Evolutionary conservation across 2,329 filamentous ascomycete species (phyloP).

Genomic region (Metarhizium album): DNA sequence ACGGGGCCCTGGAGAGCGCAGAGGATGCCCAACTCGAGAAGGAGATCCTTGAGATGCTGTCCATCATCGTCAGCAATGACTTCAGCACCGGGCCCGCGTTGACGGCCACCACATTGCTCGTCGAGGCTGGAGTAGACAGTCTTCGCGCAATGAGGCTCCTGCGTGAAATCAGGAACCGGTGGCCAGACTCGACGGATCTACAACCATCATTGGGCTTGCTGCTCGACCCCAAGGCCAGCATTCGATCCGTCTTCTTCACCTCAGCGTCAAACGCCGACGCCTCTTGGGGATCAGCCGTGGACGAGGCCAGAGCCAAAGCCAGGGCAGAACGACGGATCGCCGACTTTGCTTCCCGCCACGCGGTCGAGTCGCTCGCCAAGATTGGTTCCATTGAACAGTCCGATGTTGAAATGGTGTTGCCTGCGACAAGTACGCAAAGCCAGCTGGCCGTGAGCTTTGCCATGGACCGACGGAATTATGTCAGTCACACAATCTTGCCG

Average conservation of each 20-base stretch:
- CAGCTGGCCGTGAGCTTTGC: constrained; percentile 23
- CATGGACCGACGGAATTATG: constrained; percentile 12
- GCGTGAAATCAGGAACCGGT: constrained; percentile 18
- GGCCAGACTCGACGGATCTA: constrained; percentile 3
- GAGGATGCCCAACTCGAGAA: constrained; percentile 6
- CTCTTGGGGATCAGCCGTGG: not conserved
- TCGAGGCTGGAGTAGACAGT: constrained; percentile 21
- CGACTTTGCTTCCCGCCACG: constrained; percentile 12
- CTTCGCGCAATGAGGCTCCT: constrained; percentile 22
- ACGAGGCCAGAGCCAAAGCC: not conserved
- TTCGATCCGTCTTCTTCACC: constrained; percentile 13
- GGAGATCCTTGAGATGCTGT: constrained; percentile 1
- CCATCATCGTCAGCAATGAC: not conserved
- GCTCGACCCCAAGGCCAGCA: constrained; percentile 17
- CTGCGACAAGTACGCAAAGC: constrained; percentile 23
- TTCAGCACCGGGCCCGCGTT: not conserved
- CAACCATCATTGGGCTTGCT: constrained; percentile 16
- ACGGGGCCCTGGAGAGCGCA: not conserved
- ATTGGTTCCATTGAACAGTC: not conserved
- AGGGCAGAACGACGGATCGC: constrained; percentile 3
- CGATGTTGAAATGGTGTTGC: constrained; percentile 19
- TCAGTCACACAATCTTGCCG: not conserved
- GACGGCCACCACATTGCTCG: constrained; percentile 8
- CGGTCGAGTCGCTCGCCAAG: constrained; percentile 11
- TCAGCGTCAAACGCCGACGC: not conserved